These are phyloP conservation scores for Leccinum cinnamomeum DNA, from an alignment of 1,284 basidiomycete genomes.

Conservation along the genomic window DNA sequence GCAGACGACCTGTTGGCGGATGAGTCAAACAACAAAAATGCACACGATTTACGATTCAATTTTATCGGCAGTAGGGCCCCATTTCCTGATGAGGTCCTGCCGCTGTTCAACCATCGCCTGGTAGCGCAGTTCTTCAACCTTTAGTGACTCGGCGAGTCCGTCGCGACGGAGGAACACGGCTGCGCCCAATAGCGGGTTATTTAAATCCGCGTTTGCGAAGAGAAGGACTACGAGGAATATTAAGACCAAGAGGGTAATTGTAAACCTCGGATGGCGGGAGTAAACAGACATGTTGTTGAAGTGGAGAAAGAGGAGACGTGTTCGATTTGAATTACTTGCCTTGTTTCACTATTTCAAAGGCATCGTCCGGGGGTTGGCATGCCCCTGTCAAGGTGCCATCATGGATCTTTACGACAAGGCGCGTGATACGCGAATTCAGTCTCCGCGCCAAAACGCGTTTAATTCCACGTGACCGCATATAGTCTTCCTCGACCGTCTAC, in stretches of 20 bases:
- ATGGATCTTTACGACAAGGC: slow-evolving; percentile 17
- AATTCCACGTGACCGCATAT: slow-evolving; percentile 37
- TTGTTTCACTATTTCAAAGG: too few species aligned
- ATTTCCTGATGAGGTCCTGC: slow-evolving; percentile 29
- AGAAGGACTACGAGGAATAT: slow-evolving; percentile 31
- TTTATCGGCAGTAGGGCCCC: slow-evolving; percentile 35
- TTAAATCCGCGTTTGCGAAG: slow-evolving; percentile 25
- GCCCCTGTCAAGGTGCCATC: too few species aligned
- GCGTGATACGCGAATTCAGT: slow-evolving; percentile 24
- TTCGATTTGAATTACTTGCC: too few species aligned
- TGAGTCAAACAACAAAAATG: neutral
- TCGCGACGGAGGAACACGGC: slow-evolving; percentile 2
- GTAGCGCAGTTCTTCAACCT: slow-evolving; percentile 27
- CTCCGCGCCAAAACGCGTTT: slow-evolving; percentile 40
- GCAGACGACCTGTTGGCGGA: neutral
- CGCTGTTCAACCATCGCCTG: slow-evolving; percentile 20
- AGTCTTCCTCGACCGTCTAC: slow-evolving; percentile 16
- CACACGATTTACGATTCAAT: slow-evolving; percentile 26
- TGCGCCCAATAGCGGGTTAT: slow-evolving; percentile 5
- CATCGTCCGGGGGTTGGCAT: too few species aligned
- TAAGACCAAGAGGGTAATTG: slow-evolving; percentile 29
- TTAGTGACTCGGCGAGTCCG: slow-evolving; percentile 14
- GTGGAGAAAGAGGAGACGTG: slow-evolving; percentile 9
- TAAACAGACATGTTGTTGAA: slow-evolving; percentile 30
- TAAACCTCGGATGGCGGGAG: slow-evolving; percentile 35